These are phyloP conservation scores for Bruguiera parviflora DNA, from an alignment of 345 rosid species.

Conservation along the genomic window DNA sequence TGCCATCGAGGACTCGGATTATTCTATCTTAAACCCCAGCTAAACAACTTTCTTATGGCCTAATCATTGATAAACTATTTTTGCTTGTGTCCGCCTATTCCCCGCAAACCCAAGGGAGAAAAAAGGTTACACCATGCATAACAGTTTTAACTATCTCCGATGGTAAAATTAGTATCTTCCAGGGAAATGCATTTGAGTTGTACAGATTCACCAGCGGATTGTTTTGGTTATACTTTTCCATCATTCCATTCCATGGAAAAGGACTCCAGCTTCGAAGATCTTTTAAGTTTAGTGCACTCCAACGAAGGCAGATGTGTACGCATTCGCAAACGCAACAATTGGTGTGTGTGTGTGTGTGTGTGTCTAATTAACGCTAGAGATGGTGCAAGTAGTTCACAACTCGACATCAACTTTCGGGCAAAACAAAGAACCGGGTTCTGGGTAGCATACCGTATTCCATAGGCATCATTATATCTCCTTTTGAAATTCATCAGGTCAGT, in stretches of 20 bases:
- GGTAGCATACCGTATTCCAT: background rate
- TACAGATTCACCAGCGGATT: conserved; percentile 36
- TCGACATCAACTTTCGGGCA: conserved; percentile 18
- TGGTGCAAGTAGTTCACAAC: conserved; percentile 12
- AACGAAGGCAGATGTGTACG: conserved; percentile 8
- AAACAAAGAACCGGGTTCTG: background rate
- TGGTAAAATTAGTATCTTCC: background rate
- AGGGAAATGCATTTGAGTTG: conserved; percentile 17
- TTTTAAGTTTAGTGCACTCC: conserved; percentile 7
- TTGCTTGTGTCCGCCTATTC: background rate
- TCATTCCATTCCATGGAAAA: conserved; percentile 5
- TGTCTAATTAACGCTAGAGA: too few relatives aligned
- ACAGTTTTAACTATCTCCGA: too few relatives aligned
- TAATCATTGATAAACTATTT: background rate
- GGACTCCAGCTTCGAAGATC: background rate
- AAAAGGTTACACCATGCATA: background rate
- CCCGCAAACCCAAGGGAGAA: background rate
- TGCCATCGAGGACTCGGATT: conserved; percentile 23
- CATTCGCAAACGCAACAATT: background rate
- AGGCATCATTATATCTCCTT: conserved; percentile 13
- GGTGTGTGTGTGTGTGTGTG: too few relatives aligned
- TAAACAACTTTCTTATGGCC: background rate
- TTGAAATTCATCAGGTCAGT: conserved; percentile 14
- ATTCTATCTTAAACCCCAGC: background rate
- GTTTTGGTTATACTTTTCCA: conserved; percentile 20